These are phyloP conservation scores for Pichia sp. DNA, from an alignment of 1,139 yeast genomes.

Conservation along the genomic window DNA sequence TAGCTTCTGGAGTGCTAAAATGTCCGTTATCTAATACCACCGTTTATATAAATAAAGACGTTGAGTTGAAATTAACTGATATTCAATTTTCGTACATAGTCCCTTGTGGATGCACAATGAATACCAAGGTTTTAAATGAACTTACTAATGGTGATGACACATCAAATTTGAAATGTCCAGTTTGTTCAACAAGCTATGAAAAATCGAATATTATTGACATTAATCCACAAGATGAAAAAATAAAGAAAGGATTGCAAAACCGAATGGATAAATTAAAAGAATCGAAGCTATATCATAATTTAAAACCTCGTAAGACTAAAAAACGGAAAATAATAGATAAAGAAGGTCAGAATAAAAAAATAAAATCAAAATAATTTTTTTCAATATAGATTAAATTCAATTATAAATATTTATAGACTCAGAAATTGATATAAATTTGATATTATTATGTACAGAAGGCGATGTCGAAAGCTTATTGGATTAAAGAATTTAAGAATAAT, in stretches of 20 bases:
- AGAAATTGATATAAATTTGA: too few relatives aligned
- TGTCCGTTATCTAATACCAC: conserved; percentile 21
- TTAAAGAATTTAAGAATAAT: too few relatives aligned
- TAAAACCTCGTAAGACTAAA: conserved; percentile 25
- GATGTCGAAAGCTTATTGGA: too few relatives aligned
- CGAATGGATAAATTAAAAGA: conserved; percentile 34
- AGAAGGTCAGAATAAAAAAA: not conserved
- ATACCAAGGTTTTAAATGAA: conserved; percentile 35
- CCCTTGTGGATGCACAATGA: conserved; percentile 51
- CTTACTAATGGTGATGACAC: conserved; percentile 14
- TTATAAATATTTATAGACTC: too few relatives aligned
- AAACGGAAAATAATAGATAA: not conserved
- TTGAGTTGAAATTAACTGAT: conserved; percentile 7
- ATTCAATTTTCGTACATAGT: conserved; percentile 33
- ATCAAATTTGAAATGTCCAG: conserved; percentile 32
- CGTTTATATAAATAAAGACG: conserved; percentile 14
- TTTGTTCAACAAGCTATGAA: conserved; percentile 29
- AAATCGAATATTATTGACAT: conserved; percentile 19
- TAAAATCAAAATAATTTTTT: not conserved
- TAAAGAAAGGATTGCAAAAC: conserved; percentile 22
- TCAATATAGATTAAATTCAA: not conserved
- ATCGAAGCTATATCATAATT: conserved; percentile 43
- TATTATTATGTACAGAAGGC: too few relatives aligned
- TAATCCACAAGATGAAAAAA: conserved; percentile 32
- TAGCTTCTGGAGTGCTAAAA: conserved; percentile 13